Percentiles rank a stretch among this genome's conserved stretches.
Conservation (phyloP, 2,329 filamentous ascomycete genomes). For the Diaporthe ilicicola region DNA sequence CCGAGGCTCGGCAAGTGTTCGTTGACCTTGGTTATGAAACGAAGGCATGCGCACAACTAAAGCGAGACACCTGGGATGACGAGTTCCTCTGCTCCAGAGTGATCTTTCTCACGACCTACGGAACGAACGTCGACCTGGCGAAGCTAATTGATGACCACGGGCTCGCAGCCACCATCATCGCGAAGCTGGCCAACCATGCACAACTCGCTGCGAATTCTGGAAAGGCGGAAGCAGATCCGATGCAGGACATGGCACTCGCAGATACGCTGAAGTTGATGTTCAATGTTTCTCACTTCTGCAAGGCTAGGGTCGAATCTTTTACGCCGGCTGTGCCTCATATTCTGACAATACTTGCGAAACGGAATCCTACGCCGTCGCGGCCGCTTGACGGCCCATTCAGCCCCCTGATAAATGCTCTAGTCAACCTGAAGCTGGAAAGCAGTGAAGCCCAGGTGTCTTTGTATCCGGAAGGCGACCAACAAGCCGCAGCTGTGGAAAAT, state of each 20-base stretch:
- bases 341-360: conserved; percentile 72
- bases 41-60: conserved; percentile 75
- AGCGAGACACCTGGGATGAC: conserved; percentile 79
- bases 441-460: conserved; percentile 63
- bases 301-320: conserved; percentile 69
- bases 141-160: conserved; percentile 71
- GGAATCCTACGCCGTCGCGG: conserved; percentile 64
- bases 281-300: conserved; percentile 82
- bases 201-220: conserved; percentile 47
- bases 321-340: conserved; percentile 74
- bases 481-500: conserved; percentile 67
- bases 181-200: conserved; percentile 76
- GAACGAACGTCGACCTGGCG: conserved; percentile 72
- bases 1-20: conserved; percentile 74
- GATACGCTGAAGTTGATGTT: conserved; percentile 91
- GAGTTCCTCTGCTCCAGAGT: conserved; percentile 87
- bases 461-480: conserved; percentile 69
- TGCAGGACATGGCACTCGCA: conserved; percentile 80
- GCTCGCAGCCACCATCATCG: conserved; percentile 73
- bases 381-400: conserved; percentile 78
- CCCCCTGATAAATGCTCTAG: conserved; percentile 79
- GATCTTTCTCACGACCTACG: conserved; percentile 82
- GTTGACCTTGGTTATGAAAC: conserved; percentile 74
- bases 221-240: conserved; percentile 55
- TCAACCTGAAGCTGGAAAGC: conserved; percentile 77